A percentile compares a stretch with the other conserved stretches of the same genome.
Evolutionary conservation across 1,284 basidiomycete species (phyloP).

Genomic region (Butyriboletus appendiculatus): DNA sequence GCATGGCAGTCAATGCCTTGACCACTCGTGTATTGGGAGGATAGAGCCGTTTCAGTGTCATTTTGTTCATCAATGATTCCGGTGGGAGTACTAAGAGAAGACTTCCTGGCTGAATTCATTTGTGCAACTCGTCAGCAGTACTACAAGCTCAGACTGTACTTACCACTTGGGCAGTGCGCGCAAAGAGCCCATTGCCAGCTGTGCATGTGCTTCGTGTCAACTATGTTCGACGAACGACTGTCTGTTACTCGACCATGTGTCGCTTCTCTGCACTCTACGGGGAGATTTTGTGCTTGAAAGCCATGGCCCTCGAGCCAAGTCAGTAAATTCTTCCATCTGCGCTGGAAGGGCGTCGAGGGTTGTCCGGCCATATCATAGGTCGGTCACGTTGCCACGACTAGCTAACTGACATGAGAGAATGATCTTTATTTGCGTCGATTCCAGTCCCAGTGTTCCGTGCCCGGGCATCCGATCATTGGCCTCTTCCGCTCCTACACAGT

Average conservation of each 20-base stretch:
- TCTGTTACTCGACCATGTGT: slow-evolving; percentile 38
- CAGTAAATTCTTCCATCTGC: slow-evolving; percentile 52
- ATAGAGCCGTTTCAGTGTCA: slow-evolving; percentile 61
- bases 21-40: slow-evolving; percentile 31
- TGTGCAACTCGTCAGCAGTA: not conserved
- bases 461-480: slow-evolving; percentile 3
- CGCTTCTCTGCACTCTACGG: slow-evolving; percentile 47
- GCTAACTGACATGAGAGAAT: not conserved
- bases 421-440: not conserved
- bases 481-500: not conserved
- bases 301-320: slow-evolving; percentile 58
- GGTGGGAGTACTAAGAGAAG: slow-evolving; percentile 69
- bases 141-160: slow-evolving; percentile 17
- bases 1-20: slow-evolving; percentile 52
- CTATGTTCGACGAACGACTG: not conserved
- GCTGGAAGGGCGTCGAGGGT: slow-evolving; percentile 5
- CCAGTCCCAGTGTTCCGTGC: not conserved
- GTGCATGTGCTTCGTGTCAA: slow-evolving; percentile 32
- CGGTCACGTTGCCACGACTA: not conserved
- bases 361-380: slow-evolving; percentile 12
- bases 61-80: slow-evolving; percentile 66
- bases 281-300: slow-evolving; percentile 45
- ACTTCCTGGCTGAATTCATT: slow-evolving; percentile 46
- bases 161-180: slow-evolving; percentile 48
- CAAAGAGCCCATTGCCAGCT: slow-evolving; percentile 73